Evolutionary conservation across 2,329 filamentous ascomycete species (phyloP), one percentile per base, ranked within the genome.

Genomic region (Teratosphaeriaceae sp.): DNA sequence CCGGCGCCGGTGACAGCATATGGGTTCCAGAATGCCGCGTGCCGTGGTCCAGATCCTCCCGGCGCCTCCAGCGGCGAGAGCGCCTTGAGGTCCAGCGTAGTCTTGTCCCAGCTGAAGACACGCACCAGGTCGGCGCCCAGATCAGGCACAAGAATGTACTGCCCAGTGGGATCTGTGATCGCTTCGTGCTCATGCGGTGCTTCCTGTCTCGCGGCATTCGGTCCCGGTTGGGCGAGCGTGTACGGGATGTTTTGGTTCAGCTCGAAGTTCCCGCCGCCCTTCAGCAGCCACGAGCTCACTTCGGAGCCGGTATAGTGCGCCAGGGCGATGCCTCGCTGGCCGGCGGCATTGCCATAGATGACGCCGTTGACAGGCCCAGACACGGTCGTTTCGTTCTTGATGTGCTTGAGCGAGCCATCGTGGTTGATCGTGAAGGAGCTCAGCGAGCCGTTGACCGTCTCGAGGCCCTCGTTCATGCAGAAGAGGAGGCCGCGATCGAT

Each of bases 401-500:
- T 50, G 27, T 56, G 47, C 8, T 57, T 63, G 5, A 74, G 48
- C 7, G 49, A 61, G 20, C 71, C 70, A 49, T 69, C 60, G 9
- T 51, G 40, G 38, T 55, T 59, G 42, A 65, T 64, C 8, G 54
- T 53, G 45, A 65, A 67, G n/a, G 60, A 57, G 37, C 49, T 58
- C 44, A 83, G 60, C 1, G 70, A 68, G 39, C 75, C 76, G 48
- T 75, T 69, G n/a, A 63, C 56, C 3, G 56, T 57, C 18, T 59
- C 58, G 34, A 73, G 62, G 18, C 71, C 75, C 65, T 84, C 80
- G 51, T 84, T 73, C 34, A 77, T 53, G 61, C 79, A 84, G 63
- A 76, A 80, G 9, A 84, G 64, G 11, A 70, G 59, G 18, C 66
- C 65, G 47, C 71, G 68, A 34, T 64, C 55, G 44, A 67, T 60